phyloP scores from a whole-genome alignment of 257 asterid species.

The Nicotiana tabacum region DNA sequence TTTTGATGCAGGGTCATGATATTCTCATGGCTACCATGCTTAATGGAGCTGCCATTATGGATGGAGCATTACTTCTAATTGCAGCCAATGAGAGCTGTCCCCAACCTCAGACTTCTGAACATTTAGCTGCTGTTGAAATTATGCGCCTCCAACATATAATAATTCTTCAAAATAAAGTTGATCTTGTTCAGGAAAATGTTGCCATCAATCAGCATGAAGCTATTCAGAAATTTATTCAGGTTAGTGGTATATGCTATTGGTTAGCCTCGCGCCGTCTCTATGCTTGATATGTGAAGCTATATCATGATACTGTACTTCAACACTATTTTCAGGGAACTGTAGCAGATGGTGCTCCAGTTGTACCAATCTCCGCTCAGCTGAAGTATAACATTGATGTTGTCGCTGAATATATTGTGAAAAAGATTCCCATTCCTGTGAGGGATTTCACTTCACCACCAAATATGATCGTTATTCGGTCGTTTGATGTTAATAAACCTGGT shows the following conservation, averaged over 20 bases:
- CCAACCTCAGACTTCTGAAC: conserved; percentile 98
- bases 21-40: conserved; percentile 99
- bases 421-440: conserved; percentile 87
- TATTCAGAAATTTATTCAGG: conserved; percentile 89
- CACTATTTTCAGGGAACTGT: conserved; percentile 73
- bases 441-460: conserved; percentile 86
- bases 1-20: conserved; percentile 68
- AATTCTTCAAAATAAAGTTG: conserved; percentile 95
- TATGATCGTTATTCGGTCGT: conserved; percentile 96
- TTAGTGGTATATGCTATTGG: conserved; percentile 12
- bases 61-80: conserved; percentile 88
- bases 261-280: neutral
- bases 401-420: conserved; percentile 76
- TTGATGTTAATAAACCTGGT: conserved; percentile 97
- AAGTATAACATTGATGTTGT: conserved; percentile 95
- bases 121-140: conserved; percentile 92
- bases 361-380: conserved; percentile 95
- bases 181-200: conserved; percentile 95
- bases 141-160: conserved; percentile 93
- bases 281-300: neutral
- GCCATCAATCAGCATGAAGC: conserved; percentile 98
- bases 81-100: conserved; percentile 98
- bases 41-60: conserved; percentile 97
- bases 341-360: conserved; percentile 87
- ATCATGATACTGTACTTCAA: neutral